A percentile compares a stretch with the other conserved stretches of the same genome.
Conservation (phyloP, 495 filamentous ascomycete genomes). For the Bacidia rubella region DNA sequence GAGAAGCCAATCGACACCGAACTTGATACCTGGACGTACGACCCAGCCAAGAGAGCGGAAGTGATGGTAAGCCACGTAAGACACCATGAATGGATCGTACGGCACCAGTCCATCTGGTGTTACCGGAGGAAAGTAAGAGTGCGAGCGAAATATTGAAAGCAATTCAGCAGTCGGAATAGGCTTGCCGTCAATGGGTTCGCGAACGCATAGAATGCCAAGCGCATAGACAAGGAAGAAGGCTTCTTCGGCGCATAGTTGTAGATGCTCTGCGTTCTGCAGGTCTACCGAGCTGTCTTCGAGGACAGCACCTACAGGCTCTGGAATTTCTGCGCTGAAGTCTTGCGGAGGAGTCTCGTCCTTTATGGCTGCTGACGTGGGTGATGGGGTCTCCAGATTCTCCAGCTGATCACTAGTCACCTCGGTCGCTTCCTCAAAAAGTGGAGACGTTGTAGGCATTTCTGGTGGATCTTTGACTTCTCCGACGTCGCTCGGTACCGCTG, state of each 20-base stretch:
- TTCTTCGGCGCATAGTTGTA: conserved; percentile 82
- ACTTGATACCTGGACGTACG: conserved; percentile 86
- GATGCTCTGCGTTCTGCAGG: conserved; percentile 76
- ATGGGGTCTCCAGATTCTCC: background rate
- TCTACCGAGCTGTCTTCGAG: too few species aligned
- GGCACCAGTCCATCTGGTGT: conserved; percentile 30
- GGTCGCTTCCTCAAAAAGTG: too few species aligned
- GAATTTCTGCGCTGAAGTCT: background rate
- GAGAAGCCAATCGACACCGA: conserved; percentile 82
- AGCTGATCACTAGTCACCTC: too few species aligned
- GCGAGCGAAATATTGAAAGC: conserved; percentile 48
- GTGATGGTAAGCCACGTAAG: conserved; percentile 88
- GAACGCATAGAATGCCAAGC: conserved; percentile 61
- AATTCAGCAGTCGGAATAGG: conserved; percentile 32
- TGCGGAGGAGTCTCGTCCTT: background rate
- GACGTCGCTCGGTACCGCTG: too few species aligned
- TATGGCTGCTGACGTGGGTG: background rate
- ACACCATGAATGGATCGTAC: conserved; percentile 73
- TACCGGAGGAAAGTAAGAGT: conserved; percentile 54
- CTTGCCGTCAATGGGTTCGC: conserved; percentile 36
- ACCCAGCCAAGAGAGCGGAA: conserved; percentile 96
- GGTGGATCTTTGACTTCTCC: too few species aligned
- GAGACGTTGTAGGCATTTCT: too few species aligned
- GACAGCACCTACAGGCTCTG: background rate
- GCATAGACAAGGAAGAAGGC: conserved; percentile 81